A percentile compares a stretch with the other conserved stretches of the same genome.
phyloP scores from a whole-genome alignment of 768 basidiomycete genomes.

The Podaxis rugospora region DNA sequence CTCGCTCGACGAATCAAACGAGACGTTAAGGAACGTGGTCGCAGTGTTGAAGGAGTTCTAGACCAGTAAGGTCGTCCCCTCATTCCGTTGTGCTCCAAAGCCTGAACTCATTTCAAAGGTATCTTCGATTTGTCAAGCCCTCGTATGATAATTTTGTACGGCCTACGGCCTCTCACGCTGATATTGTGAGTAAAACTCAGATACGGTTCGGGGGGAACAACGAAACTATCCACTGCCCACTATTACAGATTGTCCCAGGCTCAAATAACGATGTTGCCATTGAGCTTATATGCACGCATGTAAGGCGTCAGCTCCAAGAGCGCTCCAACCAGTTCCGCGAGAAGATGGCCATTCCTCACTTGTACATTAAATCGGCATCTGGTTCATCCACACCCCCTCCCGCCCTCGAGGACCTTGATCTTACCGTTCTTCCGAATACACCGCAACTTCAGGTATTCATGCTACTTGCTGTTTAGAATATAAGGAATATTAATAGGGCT shows the following conservation, averaged over 20 bases:
- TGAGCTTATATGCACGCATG: constrained; percentile 89
- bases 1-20: constrained; percentile 87
- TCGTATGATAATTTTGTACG: constrained; percentile 92
- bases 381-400: constrained; percentile 34
- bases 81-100: neutral
- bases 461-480: neutral
- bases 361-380: constrained; percentile 29
- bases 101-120: constrained; percentile 39
- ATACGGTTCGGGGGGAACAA: neutral
- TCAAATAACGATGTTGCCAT: constrained; percentile 87
- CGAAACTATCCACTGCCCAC: neutral
- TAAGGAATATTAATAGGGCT: neutral
- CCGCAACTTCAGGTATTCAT: constrained; percentile 70
- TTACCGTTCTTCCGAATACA: constrained; percentile 72
- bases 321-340: constrained; percentile 70
- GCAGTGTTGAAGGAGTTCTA: constrained; percentile 81
- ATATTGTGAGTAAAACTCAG: constrained; percentile 59
- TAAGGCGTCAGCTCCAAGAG: constrained; percentile 78
- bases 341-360: constrained; percentile 58
- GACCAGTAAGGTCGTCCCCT: constrained; percentile 58
- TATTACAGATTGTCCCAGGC: constrained; percentile 86
- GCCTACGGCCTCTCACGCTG: constrained; percentile 82
- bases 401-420: constrained; percentile 40
- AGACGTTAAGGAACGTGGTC: constrained; percentile 84
- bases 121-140: constrained; percentile 92